A percentile compares a stretch with the other conserved stretches of the same genome.
These are phyloP conservation scores for Ramalina intermedia DNA, from an alignment of 495 filamentous ascomycete genomes.

Conservation along the genomic window DNA sequence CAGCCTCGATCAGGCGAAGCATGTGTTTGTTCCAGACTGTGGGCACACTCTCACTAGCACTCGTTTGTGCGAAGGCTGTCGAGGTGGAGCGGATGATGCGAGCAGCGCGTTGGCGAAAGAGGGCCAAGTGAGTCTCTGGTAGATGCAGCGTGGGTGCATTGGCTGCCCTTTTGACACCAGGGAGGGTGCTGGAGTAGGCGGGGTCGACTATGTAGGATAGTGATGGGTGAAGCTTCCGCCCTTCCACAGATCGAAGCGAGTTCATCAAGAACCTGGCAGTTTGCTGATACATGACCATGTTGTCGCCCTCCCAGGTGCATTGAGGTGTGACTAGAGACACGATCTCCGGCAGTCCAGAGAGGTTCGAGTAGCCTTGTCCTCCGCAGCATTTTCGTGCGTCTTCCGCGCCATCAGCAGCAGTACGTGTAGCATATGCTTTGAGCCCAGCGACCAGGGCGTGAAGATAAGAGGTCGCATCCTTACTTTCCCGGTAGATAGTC, in stretches of 20 bases:
- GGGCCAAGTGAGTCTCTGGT: too few relatives aligned
- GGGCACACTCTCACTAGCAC: too few relatives aligned
- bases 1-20: background rate
- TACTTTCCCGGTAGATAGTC: slow-evolving; percentile 21
- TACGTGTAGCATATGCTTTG: slow-evolving; percentile 34
- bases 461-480: slow-evolving; percentile 31
- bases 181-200: too few relatives aligned
- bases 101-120: background rate
- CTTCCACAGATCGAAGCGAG: slow-evolving; percentile 22
- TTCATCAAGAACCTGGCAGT: slow-evolving; percentile 34
- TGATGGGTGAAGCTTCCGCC: too few relatives aligned
- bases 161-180: too few relatives aligned
- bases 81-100: background rate
- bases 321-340: slow-evolving; percentile 36
- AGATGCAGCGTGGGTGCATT: too few relatives aligned
- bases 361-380: slow-evolving; percentile 35
- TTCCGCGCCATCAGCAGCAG: slow-evolving; percentile 35
- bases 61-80: background rate
- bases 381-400: slow-evolving; percentile 33
- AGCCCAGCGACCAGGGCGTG: slow-evolving; percentile 34
- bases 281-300: slow-evolving; percentile 41
- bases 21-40: slow-evolving; percentile 6
- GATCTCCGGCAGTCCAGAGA: slow-evolving; percentile 30
- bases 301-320: slow-evolving; percentile 37
- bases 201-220: too few relatives aligned